Conservation (phyloP, 2,329 filamentous ascomycete genomes). For the Trichoderma breve region DNA sequence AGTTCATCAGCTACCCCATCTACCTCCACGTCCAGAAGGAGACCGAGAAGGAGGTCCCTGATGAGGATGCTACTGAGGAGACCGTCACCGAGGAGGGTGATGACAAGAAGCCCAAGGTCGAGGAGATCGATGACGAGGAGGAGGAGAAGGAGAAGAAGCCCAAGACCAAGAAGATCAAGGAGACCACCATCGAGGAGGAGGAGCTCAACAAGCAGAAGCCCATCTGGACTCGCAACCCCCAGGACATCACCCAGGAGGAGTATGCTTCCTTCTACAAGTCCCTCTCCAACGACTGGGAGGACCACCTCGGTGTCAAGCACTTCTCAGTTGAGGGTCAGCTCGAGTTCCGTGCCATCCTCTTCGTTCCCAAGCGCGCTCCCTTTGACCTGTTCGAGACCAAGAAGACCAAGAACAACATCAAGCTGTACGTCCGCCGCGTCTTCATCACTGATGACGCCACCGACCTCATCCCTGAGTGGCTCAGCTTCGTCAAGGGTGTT, state of each 20-base stretch:
- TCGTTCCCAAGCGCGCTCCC: slow-evolving; percentile 98
- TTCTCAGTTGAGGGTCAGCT: slow-evolving; percentile 99
- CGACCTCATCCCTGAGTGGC: slow-evolving; percentile 98
- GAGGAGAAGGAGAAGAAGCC: slow-evolving; percentile 86
- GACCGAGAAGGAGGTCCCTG: slow-evolving; percentile 97
- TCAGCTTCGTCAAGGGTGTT: slow-evolving; percentile 99
- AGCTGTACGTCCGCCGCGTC: slow-evolving; percentile 99
- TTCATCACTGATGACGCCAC: slow-evolving; percentile 99
- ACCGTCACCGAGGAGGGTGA: slow-evolving; percentile 68
- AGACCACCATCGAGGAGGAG: slow-evolving; percentile 97
- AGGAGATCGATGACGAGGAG: slow-evolving; percentile 85
- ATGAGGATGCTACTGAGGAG: slow-evolving; percentile 81
- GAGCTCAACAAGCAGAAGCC: slow-evolving; percentile 99
- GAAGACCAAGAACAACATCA: slow-evolving; percentile 99
- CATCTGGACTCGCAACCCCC: slow-evolving; percentile 98
- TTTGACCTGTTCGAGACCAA: slow-evolving; percentile 99
- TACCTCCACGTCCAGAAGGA: slow-evolving; percentile 99
- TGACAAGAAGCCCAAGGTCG: slow-evolving; percentile 94
- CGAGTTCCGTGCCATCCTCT: slow-evolving; percentile 99
- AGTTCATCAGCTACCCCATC: slow-evolving; percentile 99
- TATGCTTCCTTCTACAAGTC: slow-evolving; percentile 99
- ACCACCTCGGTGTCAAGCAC: slow-evolving; percentile 99
- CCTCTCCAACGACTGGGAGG: slow-evolving; percentile 99
- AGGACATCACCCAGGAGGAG: slow-evolving; percentile 93
- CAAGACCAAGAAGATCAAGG: slow-evolving; percentile 99